Conservation (phyloP, 345 rosid genomes). For the Boechera divaricarpa region DNA sequence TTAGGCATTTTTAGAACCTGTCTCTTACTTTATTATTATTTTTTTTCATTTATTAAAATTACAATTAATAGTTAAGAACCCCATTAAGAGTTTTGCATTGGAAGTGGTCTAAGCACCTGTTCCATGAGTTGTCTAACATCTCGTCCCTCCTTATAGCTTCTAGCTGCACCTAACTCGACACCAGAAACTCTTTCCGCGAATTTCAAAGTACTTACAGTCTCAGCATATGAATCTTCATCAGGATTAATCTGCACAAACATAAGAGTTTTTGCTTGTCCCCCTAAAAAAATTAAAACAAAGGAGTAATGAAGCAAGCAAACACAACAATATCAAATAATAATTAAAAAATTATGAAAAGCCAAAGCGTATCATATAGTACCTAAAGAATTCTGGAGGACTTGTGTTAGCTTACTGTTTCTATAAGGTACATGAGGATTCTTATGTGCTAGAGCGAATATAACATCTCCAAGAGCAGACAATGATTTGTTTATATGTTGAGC, state of each 20-base stretch:
- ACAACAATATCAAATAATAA: background rate
- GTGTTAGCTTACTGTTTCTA: constrained; percentile 93
- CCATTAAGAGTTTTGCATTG: no score
- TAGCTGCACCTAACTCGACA: constrained; percentile 91
- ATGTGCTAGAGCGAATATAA: constrained; percentile 80
- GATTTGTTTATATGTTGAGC: constrained; percentile 95
- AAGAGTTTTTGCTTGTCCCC: constrained; percentile 93
- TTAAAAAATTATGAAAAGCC: background rate
- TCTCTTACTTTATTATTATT: no score
- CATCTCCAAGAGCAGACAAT: constrained; percentile 93
- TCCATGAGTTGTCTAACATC: constrained; percentile 82
- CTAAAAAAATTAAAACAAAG: constrained; percentile 43
- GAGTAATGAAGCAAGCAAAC: background rate
- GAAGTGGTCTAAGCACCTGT: constrained; percentile 52
- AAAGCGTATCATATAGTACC: constrained; percentile 49
- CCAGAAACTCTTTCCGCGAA: constrained; percentile 96
- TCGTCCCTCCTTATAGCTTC: constrained; percentile 79
- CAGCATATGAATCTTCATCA: constrained; percentile 82
- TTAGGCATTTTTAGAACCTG: no score
- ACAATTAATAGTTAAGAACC: no score
- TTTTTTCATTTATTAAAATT: no score
- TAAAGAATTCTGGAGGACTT: constrained; percentile 91
- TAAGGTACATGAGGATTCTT: constrained; percentile 86
- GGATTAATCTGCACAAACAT: constrained; percentile 98
- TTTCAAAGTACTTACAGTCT: constrained; percentile 85